A percentile compares a stretch with the other conserved stretches of the same genome.
Conservation (phyloP, 129 eudicot species). For the Kitagawia praeruptora region DNA sequence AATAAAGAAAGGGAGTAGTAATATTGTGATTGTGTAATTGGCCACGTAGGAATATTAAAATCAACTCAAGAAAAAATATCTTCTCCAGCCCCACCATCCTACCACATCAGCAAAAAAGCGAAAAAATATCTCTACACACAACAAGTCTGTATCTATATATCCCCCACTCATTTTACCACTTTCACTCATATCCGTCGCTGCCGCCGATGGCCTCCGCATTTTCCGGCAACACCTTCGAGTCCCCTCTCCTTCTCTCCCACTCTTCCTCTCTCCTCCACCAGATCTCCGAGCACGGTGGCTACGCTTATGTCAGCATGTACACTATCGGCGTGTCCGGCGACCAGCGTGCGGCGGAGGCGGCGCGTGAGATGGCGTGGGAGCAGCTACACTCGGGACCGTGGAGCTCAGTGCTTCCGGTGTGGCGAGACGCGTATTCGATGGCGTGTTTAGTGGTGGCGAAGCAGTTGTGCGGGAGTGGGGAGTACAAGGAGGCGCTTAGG, state of each 20-base stretch:
- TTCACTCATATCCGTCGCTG: constrained; percentile 4
- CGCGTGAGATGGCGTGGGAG: constrained; percentile 99
- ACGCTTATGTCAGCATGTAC: constrained; percentile 59
- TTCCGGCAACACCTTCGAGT: constrained; percentile 13
- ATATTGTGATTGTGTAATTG: not conserved
- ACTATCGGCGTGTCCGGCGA: constrained; percentile 61
- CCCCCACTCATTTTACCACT: not conserved
- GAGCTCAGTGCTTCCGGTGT: constrained; percentile 74
- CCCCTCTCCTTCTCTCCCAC: constrained; percentile 45
- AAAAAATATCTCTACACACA: not conserved
- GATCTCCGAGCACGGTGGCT: constrained; percentile 74
- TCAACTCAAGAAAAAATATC: not conserved
- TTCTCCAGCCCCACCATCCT: not conserved
- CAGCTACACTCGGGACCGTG: constrained; percentile 96
- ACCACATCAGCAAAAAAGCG: not conserved
- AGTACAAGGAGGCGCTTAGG: constrained; percentile 44
- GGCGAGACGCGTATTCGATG: constrained; percentile 96
- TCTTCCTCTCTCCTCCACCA: constrained; percentile 32
- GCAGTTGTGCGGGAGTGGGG: constrained; percentile 31
- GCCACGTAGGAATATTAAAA: not conserved
- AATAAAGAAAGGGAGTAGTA: too few relatives aligned
- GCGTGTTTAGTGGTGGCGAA: constrained; percentile 84
- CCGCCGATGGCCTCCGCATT: constrained; percentile 38
- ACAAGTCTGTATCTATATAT: not conserved
- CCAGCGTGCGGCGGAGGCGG: constrained; percentile 83